Percentiles rank a stretch among this genome's conserved stretches.
phyloP scores from a whole-genome alignment of 176 grass and related monocot species.

The Thinopyrum elongatum region DNA sequence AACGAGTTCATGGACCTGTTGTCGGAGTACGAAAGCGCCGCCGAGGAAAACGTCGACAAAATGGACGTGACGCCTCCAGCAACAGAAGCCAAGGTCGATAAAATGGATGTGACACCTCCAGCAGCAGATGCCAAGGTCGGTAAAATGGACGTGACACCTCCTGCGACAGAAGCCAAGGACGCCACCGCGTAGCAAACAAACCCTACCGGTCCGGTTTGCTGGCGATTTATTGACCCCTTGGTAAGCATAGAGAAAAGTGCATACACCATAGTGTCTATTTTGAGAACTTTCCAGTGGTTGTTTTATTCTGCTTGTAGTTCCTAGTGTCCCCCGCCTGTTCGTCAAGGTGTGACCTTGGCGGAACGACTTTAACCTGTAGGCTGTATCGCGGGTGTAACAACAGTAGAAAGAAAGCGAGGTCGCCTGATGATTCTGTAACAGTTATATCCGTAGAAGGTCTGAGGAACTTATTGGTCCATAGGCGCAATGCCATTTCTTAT shows the following conservation, averaged over 20 bases:
- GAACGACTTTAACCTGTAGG: conserved; percentile 20
- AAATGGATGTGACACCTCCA: background rate
- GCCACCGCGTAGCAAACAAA: background rate
- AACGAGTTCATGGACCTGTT: conserved; percentile 96
- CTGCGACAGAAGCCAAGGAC: background rate
- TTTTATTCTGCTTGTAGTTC: conserved; percentile 30
- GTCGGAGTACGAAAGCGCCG: conserved; percentile 55
- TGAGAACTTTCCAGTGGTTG: conserved; percentile 12
- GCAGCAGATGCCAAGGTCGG: background rate
- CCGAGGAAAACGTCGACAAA: conserved; percentile 33
- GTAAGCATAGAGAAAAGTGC: conserved; percentile 45
- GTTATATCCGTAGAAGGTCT: conserved; percentile 33
- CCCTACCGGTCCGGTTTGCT: conserved; percentile 3
- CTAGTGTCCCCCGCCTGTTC: background rate
- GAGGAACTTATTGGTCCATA: conserved; percentile 18
- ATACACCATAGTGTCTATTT: background rate
- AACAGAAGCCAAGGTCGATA: background rate
- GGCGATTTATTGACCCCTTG: conserved; percentile 42
- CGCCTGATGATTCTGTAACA: conserved; percentile 30
- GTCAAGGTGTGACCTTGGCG: conserved; percentile 15
- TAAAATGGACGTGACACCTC: background rate
- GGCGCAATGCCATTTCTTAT: background rate
- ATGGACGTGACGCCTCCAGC: conserved; percentile 28
- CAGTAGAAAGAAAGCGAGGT: conserved; percentile 42
- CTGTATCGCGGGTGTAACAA: conserved; percentile 49